These are phyloP conservation scores for Xylaria longipes DNA, from an alignment of 495 filamentous ascomycete species.

Conservation along the genomic window DNA sequence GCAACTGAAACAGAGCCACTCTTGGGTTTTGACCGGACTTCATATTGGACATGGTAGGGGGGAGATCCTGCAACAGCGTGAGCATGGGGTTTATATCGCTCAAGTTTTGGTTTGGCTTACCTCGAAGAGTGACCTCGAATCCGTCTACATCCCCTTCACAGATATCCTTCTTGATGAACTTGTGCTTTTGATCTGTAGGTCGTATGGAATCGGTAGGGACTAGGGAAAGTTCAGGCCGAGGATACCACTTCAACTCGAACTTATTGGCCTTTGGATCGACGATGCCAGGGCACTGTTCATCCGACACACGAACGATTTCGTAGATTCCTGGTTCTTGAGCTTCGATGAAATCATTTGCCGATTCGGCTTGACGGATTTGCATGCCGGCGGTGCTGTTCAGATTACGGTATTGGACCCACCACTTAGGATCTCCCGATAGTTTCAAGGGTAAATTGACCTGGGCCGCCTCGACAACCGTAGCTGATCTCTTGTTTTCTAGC, in stretches of 20 bases:
- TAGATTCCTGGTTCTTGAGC: slow-evolving; percentile 75
- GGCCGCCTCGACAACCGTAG: slow-evolving; percentile 77
- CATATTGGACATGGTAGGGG: slow-evolving; percentile 85
- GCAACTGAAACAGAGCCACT: slow-evolving; percentile 65
- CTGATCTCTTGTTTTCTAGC: slow-evolving; percentile 74
- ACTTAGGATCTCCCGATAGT: slow-evolving; percentile 82
- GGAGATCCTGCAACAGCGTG: slow-evolving; percentile 60
- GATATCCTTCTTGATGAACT: slow-evolving; percentile 75
- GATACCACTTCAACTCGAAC: slow-evolving; percentile 85
- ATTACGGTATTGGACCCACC: slow-evolving; percentile 78
- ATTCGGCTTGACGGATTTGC: slow-evolving; percentile 58
- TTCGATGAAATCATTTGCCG: slow-evolving; percentile 72
- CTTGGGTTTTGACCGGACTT: slow-evolving; percentile 69
- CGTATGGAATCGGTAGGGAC: slow-evolving; percentile 65
- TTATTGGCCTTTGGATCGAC: slow-evolving; percentile 72
- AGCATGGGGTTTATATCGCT: slow-evolving; percentile 19
- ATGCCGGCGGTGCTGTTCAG: slow-evolving; percentile 53
- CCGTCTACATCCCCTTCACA: slow-evolving; percentile 94
- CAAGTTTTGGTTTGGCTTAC: slow-evolving; percentile 49
- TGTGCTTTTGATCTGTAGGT: slow-evolving; percentile 47
- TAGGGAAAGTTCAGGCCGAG: slow-evolving; percentile 74
- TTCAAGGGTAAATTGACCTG: slow-evolving; percentile 77
- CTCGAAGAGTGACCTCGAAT: slow-evolving; percentile 78
- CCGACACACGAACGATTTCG: slow-evolving; percentile 75
- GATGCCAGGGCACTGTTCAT: slow-evolving; percentile 78